phyloP scores from a whole-genome alignment of 2,329 filamentous ascomycete genomes.

The Colletotrichum sp. region DNA sequence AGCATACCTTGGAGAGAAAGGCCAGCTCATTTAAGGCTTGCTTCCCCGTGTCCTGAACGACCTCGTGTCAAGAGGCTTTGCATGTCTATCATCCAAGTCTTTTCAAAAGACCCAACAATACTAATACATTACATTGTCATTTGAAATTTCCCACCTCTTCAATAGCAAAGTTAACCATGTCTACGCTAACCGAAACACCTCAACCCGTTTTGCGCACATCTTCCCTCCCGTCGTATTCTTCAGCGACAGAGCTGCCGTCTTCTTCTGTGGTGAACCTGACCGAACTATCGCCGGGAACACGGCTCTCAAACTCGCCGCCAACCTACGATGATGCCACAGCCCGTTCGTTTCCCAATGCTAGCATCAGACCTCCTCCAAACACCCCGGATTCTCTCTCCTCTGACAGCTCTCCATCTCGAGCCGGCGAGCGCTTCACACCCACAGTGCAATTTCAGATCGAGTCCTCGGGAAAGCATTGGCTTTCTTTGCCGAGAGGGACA shows the following conservation, averaged over 20 bases:
- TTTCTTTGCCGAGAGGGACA: slow-evolving; percentile 46
- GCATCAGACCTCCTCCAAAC: not conserved
- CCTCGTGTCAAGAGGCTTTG: not conserved
- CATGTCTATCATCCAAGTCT: no score
- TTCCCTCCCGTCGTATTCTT: not conserved
- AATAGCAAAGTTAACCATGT: not conserved
- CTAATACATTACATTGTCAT: not conserved
- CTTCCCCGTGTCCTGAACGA: not conserved
- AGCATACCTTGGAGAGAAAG: not conserved
- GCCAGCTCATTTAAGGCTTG: not conserved
- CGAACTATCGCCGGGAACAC: not conserved
- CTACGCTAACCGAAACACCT: not conserved
- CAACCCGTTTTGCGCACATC: not conserved
- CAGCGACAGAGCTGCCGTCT: not conserved
- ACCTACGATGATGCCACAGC: slow-evolving; percentile 30
- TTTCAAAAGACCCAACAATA: not conserved
- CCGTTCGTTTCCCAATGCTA: not conserved
- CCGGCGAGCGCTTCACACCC: slow-evolving; percentile 39
- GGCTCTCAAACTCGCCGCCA: slow-evolving; percentile 25
- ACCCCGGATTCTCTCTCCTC: not conserved
- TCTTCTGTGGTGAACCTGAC: not conserved
- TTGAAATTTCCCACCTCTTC: not conserved
- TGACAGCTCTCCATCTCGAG: not conserved
- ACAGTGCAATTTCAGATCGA: slow-evolving; percentile 55
- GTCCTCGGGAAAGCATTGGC: slow-evolving; percentile 45